These are phyloP conservation scores for Hygrocybe coccinea DNA, from an alignment of 768 basidiomycete species.

Conservation along the genomic window DNA sequence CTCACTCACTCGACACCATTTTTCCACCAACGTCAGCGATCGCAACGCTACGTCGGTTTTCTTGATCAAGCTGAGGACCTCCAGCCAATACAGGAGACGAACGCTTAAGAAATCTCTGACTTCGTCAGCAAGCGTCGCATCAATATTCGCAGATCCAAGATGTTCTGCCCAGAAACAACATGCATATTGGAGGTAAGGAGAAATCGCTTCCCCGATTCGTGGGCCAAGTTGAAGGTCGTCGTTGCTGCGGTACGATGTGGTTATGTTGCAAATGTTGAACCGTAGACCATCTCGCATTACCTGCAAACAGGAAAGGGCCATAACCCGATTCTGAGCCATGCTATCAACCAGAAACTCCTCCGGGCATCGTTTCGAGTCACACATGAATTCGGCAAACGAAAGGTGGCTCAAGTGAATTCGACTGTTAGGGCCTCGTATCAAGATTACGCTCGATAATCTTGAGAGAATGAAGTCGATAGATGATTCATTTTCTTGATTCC, in stretches of 20 bases:
- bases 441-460: not conserved
- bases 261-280: slow-evolving; percentile 39
- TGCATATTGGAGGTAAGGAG: slow-evolving; percentile 32
- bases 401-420: not conserved
- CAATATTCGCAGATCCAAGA: slow-evolving; percentile 6
- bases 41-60: slow-evolving; percentile 5
- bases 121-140: not conserved
- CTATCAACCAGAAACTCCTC: not conserved
- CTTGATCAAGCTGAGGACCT: slow-evolving; percentile 28
- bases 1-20: not conserved
- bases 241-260: slow-evolving; percentile 32
- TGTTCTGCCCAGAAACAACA: slow-evolving; percentile 37
- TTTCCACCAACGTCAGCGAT: not conserved
- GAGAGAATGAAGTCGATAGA: not conserved
- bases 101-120: slow-evolving; percentile 20
- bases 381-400: not conserved
- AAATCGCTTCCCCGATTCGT: slow-evolving; percentile 22
- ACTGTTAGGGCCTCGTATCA: not conserved
- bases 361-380: not conserved
- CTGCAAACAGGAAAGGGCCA: slow-evolving; percentile 3
- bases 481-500: not conserved
- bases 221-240: slow-evolving; percentile 16
- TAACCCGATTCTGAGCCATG: not conserved
- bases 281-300: slow-evolving; percentile 29
- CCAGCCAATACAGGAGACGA: slow-evolving; percentile 36